Conservation (phyloP, 306 rosid genomes). For the Prunus mongolica region DNA sequence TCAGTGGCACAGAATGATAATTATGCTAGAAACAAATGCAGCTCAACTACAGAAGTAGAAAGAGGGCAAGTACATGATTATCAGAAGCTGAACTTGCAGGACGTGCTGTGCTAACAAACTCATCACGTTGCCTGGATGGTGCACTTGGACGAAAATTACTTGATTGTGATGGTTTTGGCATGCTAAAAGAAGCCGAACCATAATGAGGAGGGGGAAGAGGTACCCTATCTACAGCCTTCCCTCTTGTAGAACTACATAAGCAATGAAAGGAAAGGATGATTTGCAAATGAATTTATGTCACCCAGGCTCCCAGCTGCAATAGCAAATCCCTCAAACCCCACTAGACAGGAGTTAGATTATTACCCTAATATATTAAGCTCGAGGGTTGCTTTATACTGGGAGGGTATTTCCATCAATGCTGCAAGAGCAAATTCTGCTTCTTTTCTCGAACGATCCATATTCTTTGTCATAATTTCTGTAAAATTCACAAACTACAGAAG, state of each 20-base stretch:
- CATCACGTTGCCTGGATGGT: slow-evolving; percentile 39
- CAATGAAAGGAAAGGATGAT: slow-evolving; percentile 4
- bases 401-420: slow-evolving; percentile 91
- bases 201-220: slow-evolving; percentile 88
- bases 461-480: slow-evolving; percentile 85
- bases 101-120: slow-evolving; percentile 18
- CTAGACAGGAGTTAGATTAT: slow-evolving; percentile 17
- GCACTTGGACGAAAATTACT: slow-evolving; percentile 51
- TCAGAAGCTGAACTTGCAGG: slow-evolving; percentile 57
- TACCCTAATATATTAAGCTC: slow-evolving; percentile 86
- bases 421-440: slow-evolving; percentile 87
- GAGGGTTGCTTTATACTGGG: slow-evolving; percentile 84
- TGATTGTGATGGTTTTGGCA: slow-evolving; percentile 45
- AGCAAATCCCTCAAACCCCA: slow-evolving; percentile 15
- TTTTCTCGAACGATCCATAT: slow-evolving; percentile 62
- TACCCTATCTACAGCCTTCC: slow-evolving; percentile 64
- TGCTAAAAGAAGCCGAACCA: slow-evolving; percentile 49
- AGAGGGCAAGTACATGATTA: slow-evolving; percentile 46
- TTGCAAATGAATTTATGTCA: slow-evolving; percentile 6
- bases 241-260: slow-evolving; percentile 49
- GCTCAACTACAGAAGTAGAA: slow-evolving; percentile 3
- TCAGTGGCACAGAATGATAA: background rate
- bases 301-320: background rate
- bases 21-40: background rate
- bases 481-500: slow-evolving; percentile 84